Conservation (phyloP, 371 early-diverging fungal species). For the Vairimorpha necatrix region DNA sequence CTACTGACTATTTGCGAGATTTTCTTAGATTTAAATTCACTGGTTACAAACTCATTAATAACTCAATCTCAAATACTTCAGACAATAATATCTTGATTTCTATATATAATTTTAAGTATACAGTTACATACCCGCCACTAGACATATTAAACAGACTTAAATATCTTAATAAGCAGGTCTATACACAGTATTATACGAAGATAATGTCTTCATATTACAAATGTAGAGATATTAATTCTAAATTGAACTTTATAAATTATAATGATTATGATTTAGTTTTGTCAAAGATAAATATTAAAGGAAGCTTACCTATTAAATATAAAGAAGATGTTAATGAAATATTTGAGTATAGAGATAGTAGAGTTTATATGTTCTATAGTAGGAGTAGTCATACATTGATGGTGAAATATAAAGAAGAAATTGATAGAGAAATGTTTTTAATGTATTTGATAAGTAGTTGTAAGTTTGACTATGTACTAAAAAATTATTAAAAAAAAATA, state of each 20-base stretch:
- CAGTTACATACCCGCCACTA: not conserved
- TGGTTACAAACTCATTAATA: not conserved
- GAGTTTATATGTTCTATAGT: constrained; percentile 1
- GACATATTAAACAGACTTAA: constrained; percentile 5
- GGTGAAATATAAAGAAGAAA: not conserved
- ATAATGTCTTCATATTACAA: not conserved
- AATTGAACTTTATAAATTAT: not conserved
- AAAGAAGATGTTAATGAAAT: not conserved
- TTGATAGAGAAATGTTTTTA: not conserved
- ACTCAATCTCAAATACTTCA: not conserved
- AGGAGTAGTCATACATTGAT: not conserved
- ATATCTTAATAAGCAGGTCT: not conserved
- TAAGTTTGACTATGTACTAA: not conserved
- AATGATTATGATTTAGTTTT: not conserved
- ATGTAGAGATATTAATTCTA: not conserved
- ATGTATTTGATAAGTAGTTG: not conserved
- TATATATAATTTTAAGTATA: not conserved
- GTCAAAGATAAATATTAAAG: not conserved
- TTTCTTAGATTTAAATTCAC: not conserved
- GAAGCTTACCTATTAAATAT: not conserved
- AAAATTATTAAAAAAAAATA: not conserved
- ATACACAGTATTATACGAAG: not conserved
- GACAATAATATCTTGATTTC: not conserved
- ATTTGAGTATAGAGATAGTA: not conserved
- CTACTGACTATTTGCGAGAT: not conserved